These are phyloP conservation scores for Trypanosoma cruzi DNA, from an alignment of 208 protist species.

Conservation along the genomic window DNA sequence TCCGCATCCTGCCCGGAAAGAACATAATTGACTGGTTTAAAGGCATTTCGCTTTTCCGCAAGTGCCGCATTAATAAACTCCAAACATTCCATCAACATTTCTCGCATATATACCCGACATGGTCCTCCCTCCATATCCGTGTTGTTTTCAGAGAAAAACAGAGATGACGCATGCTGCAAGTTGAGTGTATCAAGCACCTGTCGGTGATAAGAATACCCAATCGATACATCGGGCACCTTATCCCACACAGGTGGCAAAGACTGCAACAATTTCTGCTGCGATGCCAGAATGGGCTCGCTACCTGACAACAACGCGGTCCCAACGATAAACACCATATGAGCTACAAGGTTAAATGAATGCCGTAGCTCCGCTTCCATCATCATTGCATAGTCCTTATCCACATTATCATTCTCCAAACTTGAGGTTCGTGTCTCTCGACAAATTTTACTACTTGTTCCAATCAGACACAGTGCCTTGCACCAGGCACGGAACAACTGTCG, in stretches of 20 bases:
- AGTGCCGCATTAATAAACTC: constrained; percentile 15
- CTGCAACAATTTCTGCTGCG: constrained; percentile 7
- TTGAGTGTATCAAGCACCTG: constrained; percentile 8
- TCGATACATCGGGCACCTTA: background rate
- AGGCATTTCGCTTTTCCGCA: constrained; percentile 11
- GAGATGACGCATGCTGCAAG: constrained; percentile 1
- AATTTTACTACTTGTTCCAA: constrained; percentile 17
- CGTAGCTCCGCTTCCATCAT: constrained; percentile 1
- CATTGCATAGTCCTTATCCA: constrained; percentile 17
- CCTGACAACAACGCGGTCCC: constrained; percentile 3
- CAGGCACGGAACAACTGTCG: constrained; percentile 25
- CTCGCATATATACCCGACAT: constrained; percentile 17
- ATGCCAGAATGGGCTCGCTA: constrained; percentile 2
- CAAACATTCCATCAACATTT: constrained; percentile 18
- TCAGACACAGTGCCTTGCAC: constrained; percentile 17
- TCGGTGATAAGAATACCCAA: background rate
- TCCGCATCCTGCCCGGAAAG: background rate
- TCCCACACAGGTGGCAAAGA: constrained; percentile 9
- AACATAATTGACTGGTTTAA: constrained; percentile 2
- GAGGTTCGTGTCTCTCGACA: background rate
- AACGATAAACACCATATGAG: constrained; percentile 15
- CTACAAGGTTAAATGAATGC: background rate
- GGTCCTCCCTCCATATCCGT: background rate
- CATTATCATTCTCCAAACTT: background rate
- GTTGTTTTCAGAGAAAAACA: background rate